Base-by-base conservation (phyloP, 2,329 filamentous ascomycete genomes). In the Aspergillus udagawae region DNA sequence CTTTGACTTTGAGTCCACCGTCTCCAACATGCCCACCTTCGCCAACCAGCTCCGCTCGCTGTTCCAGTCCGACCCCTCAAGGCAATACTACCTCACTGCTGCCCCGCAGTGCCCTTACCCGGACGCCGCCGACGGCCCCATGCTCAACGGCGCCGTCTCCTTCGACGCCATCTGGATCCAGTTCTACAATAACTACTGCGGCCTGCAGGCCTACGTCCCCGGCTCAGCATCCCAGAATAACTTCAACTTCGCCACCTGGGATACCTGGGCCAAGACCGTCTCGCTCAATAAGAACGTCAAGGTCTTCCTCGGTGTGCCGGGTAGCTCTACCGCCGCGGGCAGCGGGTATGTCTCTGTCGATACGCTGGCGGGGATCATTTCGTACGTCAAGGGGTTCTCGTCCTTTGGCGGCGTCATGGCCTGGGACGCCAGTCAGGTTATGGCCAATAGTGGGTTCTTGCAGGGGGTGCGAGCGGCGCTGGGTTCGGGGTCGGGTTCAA, bases 101-200 rank as follows among this genome's bases (percentile, higher is more conserved):
- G 86, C 86, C 14, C 88, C 87, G 1, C 88, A 89, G 73, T 91
- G 86, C 65, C 79, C 81, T 0, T 88, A 83, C 67, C 86, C 88
- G 1, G 87, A 90, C 63, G 73, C 75, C 0, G 81, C 86, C 27
- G 79, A 84, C 63, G 79, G 82, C 55, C 76, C 79, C 9, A 83
- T 85, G 70, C 78, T 89, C 38, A 73, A 80, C 58, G 80, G 78
- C 1, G 71, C 74, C 1, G 82, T 87, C 8, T 64, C 71, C 14
- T 82, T 88, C 58, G 85, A 88, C 67, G 84, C 83, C 29, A 71
- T 88, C 60, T 83, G 82, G 70, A 79, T 87, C 29, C 85, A 88
- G 71, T 88, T 88, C 72, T 88, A 88, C 73, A 87, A 88, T 78
- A 88, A 88, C 77, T 83, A 76, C 68, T 90, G 87, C 70, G 85